phyloP scores from a whole-genome alignment of 306 rosid species.

The Macrotyloma uniflorum region DNA sequence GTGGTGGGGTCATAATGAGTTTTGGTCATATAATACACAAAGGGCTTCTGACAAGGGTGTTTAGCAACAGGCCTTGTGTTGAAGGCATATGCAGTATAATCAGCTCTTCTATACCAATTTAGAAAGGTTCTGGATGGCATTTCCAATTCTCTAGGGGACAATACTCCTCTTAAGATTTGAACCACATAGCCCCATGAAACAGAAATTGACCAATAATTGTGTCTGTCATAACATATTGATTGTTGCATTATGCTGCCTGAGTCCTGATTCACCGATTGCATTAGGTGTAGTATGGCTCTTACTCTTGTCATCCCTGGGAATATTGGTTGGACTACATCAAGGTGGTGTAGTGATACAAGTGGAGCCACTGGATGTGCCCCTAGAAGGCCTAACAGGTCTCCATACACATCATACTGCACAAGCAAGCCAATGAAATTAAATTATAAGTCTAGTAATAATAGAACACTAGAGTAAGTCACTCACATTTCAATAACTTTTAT shows the following conservation, averaged over 20 bases:
- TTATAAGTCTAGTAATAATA: neutral
- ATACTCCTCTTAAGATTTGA: conserved; percentile 73
- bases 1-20: conserved; percentile 45
- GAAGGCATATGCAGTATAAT: conserved; percentile 85
- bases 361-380: conserved; percentile 90
- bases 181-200: conserved; percentile 89
- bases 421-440: conserved; percentile 12
- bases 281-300: conserved; percentile 55
- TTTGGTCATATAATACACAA: conserved; percentile 53
- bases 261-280: conserved; percentile 61
- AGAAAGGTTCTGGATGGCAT: conserved; percentile 85
- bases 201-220: conserved; percentile 70
- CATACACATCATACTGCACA: conserved; percentile 92
- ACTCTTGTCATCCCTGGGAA: conserved; percentile 69
- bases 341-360: conserved; percentile 74
- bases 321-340: conserved; percentile 84
- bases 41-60: conserved; percentile 86
- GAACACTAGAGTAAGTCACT: neutral
- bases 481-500: neutral
- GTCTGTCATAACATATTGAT: conserved; percentile 83
- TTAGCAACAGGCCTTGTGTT: conserved; percentile 85
- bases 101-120: conserved; percentile 80
- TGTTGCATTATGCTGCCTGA: conserved; percentile 86
- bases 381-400: conserved; percentile 76
- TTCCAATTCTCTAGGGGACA: conserved; percentile 85